Percentiles rank a stretch among this genome's conserved stretches.
Evolutionary conservation across 805 yeast species (phyloP).

Genomic region (Ascoidea tarda): DNA sequence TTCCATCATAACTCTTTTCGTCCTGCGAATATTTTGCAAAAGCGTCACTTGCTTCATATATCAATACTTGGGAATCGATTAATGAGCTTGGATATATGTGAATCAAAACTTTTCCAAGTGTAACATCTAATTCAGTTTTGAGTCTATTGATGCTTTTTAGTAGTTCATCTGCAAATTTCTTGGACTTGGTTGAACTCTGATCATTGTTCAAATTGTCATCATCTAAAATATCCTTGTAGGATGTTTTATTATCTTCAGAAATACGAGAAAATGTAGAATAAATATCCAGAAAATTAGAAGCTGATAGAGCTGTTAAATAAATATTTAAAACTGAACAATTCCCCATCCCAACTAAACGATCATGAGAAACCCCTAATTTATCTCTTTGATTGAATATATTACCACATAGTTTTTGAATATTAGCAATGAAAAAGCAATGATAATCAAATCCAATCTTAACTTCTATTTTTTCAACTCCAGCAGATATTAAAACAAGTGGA

Average conservation of each 20-base stretch:
- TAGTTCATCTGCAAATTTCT: conserved; percentile 2
- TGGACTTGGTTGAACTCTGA: conserved; percentile 7
- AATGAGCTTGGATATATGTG: conserved; percentile 78
- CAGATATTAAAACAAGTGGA: conserved; percentile 54
- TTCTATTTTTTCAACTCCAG: conserved; percentile 41
- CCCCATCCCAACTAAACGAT: conserved; percentile 40
- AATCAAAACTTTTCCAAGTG: conserved; percentile 37
- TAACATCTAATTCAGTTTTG: conserved; percentile 54
- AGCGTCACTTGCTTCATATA: conserved; percentile 39
- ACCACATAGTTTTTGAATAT: conserved; percentile 30
- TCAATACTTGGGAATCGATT: conserved; percentile 63
- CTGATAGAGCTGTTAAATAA: conserved; percentile 72
- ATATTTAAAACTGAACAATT: conserved; percentile 39
- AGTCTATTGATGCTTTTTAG: conserved; percentile 15
- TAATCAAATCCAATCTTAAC: conserved; percentile 66
- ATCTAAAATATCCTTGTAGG: conserved; percentile 62
- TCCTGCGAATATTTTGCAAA: conserved; percentile 33
- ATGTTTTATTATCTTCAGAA: conserved; percentile 54
- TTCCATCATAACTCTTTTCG: conserved; percentile 17
- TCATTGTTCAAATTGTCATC: conserved; percentile 18
- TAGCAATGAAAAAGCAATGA: conserved; percentile 65
- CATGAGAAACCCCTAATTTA: conserved; percentile 29
- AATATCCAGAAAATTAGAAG: conserved; percentile 71
- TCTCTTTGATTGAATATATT: conserved; percentile 60
- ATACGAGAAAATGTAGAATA: conserved; percentile 56